These are phyloP conservation scores for Xanthoconium separans DNA, from an alignment of 1,284 basidiomycete species.

Conservation along the genomic window DNA sequence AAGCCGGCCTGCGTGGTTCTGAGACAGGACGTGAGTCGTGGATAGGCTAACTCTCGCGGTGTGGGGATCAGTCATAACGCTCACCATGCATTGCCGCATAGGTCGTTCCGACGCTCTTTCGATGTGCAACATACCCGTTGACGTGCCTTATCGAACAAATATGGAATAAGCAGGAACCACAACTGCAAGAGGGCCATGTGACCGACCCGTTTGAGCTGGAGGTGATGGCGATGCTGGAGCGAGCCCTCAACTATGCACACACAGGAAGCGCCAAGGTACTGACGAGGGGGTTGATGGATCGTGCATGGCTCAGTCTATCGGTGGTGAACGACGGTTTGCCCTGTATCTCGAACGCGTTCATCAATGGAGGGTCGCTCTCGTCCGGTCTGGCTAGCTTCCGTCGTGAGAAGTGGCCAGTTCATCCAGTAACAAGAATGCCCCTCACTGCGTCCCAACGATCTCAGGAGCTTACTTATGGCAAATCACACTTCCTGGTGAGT, in stretches of 20 bases:
- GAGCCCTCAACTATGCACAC: conserved; percentile 4
- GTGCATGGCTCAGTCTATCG: no score
- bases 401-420: background rate
- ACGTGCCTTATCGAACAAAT: background rate
- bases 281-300: background rate
- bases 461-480: background rate
- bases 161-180: background rate
- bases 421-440: background rate
- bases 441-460: background rate
- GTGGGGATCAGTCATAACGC: no score
- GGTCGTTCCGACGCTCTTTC: background rate
- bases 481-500: background rate
- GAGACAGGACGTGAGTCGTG: no score
- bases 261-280: background rate
- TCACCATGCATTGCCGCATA: background rate
- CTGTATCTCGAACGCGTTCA: background rate
- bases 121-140: background rate
- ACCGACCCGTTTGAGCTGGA: conserved; percentile 1
- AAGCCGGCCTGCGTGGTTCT: background rate
- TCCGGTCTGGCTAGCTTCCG: background rate
- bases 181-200: background rate
- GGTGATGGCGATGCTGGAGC: conserved; percentile 1
- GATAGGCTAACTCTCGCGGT: no score
- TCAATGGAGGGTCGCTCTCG: background rate
- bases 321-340: no score